Evolutionary conservation across 2,329 filamentous ascomycete species (phyloP), one percentile per base, ranked within the genome.

Genomic region (Neophaeococcomyces aloes): DNA sequence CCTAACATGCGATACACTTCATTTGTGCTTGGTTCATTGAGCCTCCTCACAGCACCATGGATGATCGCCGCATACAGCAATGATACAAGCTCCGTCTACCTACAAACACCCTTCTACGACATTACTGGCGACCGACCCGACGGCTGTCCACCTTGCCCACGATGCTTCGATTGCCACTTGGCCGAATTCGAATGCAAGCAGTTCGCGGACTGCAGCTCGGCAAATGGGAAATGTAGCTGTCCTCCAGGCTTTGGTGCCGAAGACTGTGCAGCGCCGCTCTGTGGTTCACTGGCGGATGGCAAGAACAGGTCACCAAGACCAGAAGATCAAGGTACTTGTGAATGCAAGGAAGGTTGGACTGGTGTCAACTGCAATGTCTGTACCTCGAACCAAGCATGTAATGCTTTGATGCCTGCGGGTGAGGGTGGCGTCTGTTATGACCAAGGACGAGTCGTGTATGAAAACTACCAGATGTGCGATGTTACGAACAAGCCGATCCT

Each of bases 311-410:
- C 81, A 17, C 80, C 85, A 59, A 78, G 91, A 59, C 68, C 78
- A 41, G 79, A 77, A 50, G 48, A 53, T 21, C 41, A 51, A 25
- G 29, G 17, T 23, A 34, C 39, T 6, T 98, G 91, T 66, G 69
- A 86, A 32, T 98, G 91, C 63, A 83, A 88, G 59, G 84, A 94
- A 29, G 91, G 91, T 44, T 98, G 91, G 91, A 77, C 77, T 31
- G 91, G 91, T 51, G 89, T 98, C 67, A 98, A 98, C 70, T 98
- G 91, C 76, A 98, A 91, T 57, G 86, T 98, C 45, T 98, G 91
- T 65, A 79, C 82, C 48, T 78, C 79, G 3, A 74, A 96, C 61
- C 70, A 82, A 53, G 88, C 84, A 13, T 98, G 91, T 59, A 78
- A 91, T 60, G 80, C 85, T 27, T 70, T 98, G 64, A 94, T 94